Evolutionary conservation across 345 rosid species (phyloP).

Genomic region (Salix udensis): DNA sequence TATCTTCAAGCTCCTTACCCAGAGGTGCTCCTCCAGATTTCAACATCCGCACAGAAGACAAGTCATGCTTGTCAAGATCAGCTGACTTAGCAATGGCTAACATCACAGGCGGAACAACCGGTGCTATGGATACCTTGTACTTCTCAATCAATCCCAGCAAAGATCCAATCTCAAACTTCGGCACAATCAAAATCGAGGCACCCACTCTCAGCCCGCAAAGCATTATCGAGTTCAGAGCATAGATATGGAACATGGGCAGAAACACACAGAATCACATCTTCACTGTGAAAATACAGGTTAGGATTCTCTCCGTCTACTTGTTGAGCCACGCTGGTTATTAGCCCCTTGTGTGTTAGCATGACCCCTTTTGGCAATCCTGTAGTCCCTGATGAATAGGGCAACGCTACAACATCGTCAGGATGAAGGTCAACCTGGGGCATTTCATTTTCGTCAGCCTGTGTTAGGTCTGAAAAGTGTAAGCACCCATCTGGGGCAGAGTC

Average conservation of each 20-base stretch:
- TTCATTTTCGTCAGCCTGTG: slow-evolving; percentile 36
- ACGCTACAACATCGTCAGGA: slow-evolving; percentile 76
- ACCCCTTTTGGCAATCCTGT: slow-evolving; percentile 96
- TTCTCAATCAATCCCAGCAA: slow-evolving; percentile 57
- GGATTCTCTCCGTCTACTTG: slow-evolving; percentile 97
- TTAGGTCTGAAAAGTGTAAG: slow-evolving; percentile 63
- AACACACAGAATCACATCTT: slow-evolving; percentile 72
- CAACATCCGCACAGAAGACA: slow-evolving; percentile 63
- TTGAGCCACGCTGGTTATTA: slow-evolving; percentile 79
- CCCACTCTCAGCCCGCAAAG: slow-evolving; percentile 80
- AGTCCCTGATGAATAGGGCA: slow-evolving; percentile 91
- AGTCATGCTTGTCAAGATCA: slow-evolving; percentile 59
- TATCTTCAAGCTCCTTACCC: slow-evolving; percentile 88
- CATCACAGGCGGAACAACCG: slow-evolving; percentile 82
- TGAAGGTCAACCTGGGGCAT: slow-evolving; percentile 32
- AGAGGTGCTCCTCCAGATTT: slow-evolving; percentile 88
- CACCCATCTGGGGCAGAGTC: slow-evolving; percentile 50
- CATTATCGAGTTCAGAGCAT: slow-evolving; percentile 69
- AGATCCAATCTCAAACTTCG: slow-evolving; percentile 56
- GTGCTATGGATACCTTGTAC: slow-evolving; percentile 63
- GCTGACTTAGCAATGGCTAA: slow-evolving; percentile 63
- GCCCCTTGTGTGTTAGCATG: slow-evolving; percentile 83
- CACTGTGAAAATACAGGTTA: slow-evolving; percentile 55
- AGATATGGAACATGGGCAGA: slow-evolving; percentile 81
- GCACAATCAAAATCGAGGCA: slow-evolving; percentile 77